Conservation (phyloP, 129 eudicot genomes). For the Pittosporum tobira region DNA sequence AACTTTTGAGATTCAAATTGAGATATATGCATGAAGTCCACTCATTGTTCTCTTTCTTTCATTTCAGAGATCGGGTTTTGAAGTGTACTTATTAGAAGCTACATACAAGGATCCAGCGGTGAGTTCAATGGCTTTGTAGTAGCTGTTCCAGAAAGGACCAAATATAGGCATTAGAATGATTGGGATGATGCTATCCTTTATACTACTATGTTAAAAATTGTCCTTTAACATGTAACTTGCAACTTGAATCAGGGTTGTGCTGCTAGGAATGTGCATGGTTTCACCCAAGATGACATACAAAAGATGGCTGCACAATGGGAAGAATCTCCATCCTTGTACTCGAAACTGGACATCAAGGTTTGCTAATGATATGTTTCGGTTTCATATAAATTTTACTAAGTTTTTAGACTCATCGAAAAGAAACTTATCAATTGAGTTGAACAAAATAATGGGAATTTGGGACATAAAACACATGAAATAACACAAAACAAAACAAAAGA, state of each 20-base stretch:
- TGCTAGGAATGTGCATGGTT: slow-evolving; percentile 93
- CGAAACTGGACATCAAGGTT: slow-evolving; percentile 82
- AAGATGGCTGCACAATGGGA: slow-evolving; percentile 90
- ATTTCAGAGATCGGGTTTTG: slow-evolving; percentile 90
- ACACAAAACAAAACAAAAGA: not conserved
- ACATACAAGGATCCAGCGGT: slow-evolving; percentile 93
- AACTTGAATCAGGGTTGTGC: slow-evolving; percentile 69
- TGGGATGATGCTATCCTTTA: not conserved
- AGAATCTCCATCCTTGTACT: slow-evolving; percentile 83
- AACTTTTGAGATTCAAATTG: not conserved
- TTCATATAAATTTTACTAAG: not conserved
- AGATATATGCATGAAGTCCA: not conserved
- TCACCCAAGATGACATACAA: slow-evolving; percentile 53
- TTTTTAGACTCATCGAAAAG: not conserved
- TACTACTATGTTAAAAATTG: not conserved
- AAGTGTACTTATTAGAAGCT: slow-evolving; percentile 87
- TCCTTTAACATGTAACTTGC: not conserved
- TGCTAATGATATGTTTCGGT: not conserved
- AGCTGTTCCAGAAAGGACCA: slow-evolving; percentile 2
- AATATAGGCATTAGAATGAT: not conserved
- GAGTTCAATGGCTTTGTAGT: slow-evolving; percentile 21
- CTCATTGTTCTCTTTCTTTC: slow-evolving; percentile 10
- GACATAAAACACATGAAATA: no score
- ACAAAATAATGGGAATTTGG: no score
- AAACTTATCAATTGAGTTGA: not conserved